Percentiles rank a stretch among this genome's conserved stretches.
phyloP scores from a whole-genome alignment of 2,329 filamentous ascomycete species.

The Fusarium camptoceras region DNA sequence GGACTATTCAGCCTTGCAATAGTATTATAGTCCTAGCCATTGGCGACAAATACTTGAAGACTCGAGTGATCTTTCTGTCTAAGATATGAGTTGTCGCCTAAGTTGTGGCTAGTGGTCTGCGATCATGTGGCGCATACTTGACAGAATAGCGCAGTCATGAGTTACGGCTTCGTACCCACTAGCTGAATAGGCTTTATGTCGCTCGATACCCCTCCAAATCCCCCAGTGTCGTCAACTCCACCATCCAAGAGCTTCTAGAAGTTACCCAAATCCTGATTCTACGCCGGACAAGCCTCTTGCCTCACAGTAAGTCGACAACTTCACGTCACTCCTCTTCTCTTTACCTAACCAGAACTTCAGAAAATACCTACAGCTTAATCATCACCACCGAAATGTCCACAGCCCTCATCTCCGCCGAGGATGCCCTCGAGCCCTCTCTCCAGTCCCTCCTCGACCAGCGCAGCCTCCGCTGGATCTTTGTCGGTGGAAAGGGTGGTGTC shows the following conservation, averaged over 20 bases:
- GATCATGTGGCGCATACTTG: conserved; percentile 14
- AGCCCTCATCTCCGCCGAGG: conserved; percentile 63
- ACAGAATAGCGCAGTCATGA: conserved; percentile 28
- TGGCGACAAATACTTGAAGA: not conserved
- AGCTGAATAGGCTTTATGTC: conserved; percentile 19
- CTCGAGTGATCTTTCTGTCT: not conserved
- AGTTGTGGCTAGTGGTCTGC: conserved; percentile 6
- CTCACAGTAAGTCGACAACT: conserved; percentile 1
- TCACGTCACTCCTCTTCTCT: not conserved
- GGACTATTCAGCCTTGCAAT: not conserved
- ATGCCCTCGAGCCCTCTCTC: conserved; percentile 89
- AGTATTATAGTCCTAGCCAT: not conserved
- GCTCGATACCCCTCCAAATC: conserved; percentile 35
- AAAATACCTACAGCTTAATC: not conserved
- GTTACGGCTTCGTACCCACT: fast-evolving
- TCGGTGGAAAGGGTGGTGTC: conserved; percentile 97
- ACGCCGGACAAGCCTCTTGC: conserved; percentile 1
- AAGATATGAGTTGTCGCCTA: not conserved
- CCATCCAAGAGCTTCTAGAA: conserved; percentile 46
- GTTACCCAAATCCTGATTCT: conserved; percentile 37
- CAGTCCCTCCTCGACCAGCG: conserved; percentile 96
- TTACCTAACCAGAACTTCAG: not conserved
- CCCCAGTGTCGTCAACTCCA: conserved; percentile 32
- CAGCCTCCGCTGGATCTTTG: conserved; percentile 97
- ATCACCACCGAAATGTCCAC: conserved; percentile 52